Evolutionary conservation across 768 basidiomycete species (phyloP), one percentile per base, ranked within the genome.

Genomic region (Mycena rebaudengoi): DNA sequence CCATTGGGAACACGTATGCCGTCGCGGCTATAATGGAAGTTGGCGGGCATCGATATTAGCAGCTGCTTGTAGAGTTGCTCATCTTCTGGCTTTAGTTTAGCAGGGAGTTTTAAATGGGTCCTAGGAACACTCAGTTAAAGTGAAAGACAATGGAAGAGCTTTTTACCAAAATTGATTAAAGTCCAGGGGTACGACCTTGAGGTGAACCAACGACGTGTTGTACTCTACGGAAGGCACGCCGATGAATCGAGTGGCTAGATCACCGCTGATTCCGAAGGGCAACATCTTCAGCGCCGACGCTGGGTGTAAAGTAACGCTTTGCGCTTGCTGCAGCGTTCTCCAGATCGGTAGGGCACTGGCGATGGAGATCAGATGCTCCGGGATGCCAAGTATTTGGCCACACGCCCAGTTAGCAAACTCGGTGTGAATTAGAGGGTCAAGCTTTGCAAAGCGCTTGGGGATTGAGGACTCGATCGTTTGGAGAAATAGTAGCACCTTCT

Each of bases 291-390:
- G 58, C n/a, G 53, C 46, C 4, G 60, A 37, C 21, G 73, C 71
- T 6, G 67, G 23, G 21, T 55, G 66, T 39, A 68, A 57, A 12
- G 35, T 37, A 1, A 43, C 43, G 14, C 11, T 12, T 37, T 35
- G 55, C 21, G 59, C 66, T 40, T 59, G 16, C 28, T 58, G 64
- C 12, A 67, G 26, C 16, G 70, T 72, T 7, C 65, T 69, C 79
- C 78, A 79, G 20, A 80, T 74, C 14, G 81, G 80, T 44, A 83
- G 71, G n/a, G 41, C 48, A 28, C 48, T 64, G 3, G 75, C 77
- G 18, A 69, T 39, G 12, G 53, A 21, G 41, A 71, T 37, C 21
- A 69, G 59, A 7, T 40, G 26, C 13, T 72, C 54, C 30, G 57
- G 49, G 18, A 68, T 54, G 23, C 52, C 26, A 3, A 21, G 13